Evolutionary conservation across 2,329 filamentous ascomycete species (phyloP).

Genomic region (Periconia digitata): DNA sequence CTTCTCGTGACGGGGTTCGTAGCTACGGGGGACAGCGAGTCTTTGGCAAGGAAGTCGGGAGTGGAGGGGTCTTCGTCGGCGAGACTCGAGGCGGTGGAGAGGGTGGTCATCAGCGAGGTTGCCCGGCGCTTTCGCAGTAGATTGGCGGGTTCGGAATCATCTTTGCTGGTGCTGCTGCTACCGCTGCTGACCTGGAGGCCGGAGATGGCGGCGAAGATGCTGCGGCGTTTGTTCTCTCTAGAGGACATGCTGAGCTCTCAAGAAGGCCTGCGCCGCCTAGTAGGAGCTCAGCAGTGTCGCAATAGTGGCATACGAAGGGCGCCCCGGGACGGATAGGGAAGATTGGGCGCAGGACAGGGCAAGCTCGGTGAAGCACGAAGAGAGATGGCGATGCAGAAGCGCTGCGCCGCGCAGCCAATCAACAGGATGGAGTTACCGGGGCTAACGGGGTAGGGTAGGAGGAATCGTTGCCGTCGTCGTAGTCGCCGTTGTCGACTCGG

Average conservation of each 20-base stretch:
- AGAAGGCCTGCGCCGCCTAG: slow-evolving; percentile 29
- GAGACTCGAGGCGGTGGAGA: slow-evolving; percentile 30
- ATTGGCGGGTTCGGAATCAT: slow-evolving; percentile 39
- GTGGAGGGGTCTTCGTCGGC: slow-evolving; percentile 15
- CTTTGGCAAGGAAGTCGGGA: slow-evolving; percentile 8
- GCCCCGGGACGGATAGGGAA: neutral
- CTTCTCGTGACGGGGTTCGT: slow-evolving; percentile 13
- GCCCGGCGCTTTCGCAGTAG: slow-evolving; percentile 42
- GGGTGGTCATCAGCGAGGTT: slow-evolving; percentile 37
- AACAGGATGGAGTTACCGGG: slow-evolving; percentile 1
- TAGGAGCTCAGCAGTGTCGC: slow-evolving; percentile 26
- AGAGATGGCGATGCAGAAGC: neutral
- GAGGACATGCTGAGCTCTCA: slow-evolving; percentile 32
- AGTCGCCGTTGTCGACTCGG: no score
- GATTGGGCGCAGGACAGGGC: slow-evolving; percentile 6
- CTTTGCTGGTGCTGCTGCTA: slow-evolving; percentile 15
- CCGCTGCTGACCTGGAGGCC: neutral
- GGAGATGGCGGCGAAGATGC: slow-evolving; percentile 39
- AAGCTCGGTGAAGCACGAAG: neutral
- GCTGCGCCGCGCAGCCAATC: slow-evolving; percentile 17
- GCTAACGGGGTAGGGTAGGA: neutral
- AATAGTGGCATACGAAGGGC: slow-evolving; percentile 23
- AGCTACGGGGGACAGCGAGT: slow-evolving; percentile 6
- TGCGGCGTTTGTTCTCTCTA: slow-evolving; percentile 37
- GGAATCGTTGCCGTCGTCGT: no score